These are phyloP conservation scores for Phytopythium sindhum DNA, from an alignment of 352 stramenopile genomes.

Conservation along the genomic window DNA sequence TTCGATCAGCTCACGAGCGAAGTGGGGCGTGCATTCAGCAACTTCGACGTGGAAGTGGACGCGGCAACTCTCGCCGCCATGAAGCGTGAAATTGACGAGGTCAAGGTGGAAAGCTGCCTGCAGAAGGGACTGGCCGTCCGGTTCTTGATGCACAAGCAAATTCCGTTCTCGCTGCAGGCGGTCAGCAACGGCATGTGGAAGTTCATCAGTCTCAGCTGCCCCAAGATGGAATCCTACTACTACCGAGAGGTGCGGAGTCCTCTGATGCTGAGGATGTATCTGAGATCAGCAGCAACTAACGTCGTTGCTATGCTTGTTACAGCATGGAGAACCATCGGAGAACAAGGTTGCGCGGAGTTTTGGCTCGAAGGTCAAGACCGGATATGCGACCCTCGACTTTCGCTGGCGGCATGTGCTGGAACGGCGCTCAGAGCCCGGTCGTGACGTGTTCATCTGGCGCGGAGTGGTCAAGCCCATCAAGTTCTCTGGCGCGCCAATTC, in stretches of 20 bases:
- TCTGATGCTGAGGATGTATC: too few species aligned
- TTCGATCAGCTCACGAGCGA: constrained; percentile 22
- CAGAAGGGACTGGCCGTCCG: constrained; percentile 24
- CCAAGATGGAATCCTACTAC: constrained; percentile 23
- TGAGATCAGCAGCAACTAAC: background rate
- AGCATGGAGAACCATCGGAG: constrained; percentile 19
- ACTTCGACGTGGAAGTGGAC: constrained; percentile 22
- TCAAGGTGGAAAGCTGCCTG: constrained; percentile 21
- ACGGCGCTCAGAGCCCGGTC: constrained; percentile 29
- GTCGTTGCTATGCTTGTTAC: background rate
- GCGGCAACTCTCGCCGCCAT: constrained; percentile 15
- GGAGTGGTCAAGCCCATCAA: constrained; percentile 37
- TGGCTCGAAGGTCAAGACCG: constrained; percentile 33
- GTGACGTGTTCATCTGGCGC: constrained; percentile 44
- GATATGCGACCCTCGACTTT: constrained; percentile 28
- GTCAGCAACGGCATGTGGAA: constrained; percentile 33
- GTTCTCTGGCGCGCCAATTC: constrained; percentile 33
- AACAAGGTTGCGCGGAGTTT: constrained; percentile 23
- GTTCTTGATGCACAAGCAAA: constrained; percentile 24
- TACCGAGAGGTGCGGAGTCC: constrained; percentile 28
- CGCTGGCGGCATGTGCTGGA: constrained; percentile 31
- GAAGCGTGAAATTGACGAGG: constrained; percentile 17
- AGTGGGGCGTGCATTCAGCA: constrained; percentile 18
- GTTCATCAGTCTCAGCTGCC: constrained; percentile 26
- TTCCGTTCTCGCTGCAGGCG: constrained; percentile 28